Conservation (phyloP, 192 early-diverging fungal genomes). For the Obelidium mucronatum region DNA sequence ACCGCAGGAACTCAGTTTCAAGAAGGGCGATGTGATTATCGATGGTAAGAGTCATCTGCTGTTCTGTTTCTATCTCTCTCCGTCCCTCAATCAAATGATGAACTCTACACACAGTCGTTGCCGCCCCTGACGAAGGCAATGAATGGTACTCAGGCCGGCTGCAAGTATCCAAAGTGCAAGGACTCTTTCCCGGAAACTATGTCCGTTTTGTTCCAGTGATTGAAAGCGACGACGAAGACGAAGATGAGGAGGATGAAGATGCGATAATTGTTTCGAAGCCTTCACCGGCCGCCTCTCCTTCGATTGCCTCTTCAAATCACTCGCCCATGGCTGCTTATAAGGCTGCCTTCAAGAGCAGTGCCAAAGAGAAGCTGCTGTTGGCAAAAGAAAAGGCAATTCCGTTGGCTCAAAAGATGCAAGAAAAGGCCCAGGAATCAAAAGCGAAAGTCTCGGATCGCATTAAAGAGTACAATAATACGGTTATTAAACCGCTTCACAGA, state of each 20-base stretch:
- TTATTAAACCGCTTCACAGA: no score
- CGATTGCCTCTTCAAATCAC: background rate
- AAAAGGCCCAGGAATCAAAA: background rate
- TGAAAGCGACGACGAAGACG: conserved; percentile 4
- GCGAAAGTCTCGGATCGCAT: background rate
- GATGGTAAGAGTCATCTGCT: conserved; percentile 40
- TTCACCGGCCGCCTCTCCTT: background rate
- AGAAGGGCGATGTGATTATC: conserved; percentile 57
- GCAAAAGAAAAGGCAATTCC: conserved; percentile 14
- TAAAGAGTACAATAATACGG: no score
- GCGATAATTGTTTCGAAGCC: background rate
- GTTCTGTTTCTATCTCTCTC: conserved; percentile 13
- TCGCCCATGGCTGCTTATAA: conserved; percentile 16
- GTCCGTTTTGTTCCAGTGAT: conserved; percentile 35
- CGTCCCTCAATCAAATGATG: conserved; percentile 1
- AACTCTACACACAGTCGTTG: no score
- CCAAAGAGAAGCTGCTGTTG: no score
- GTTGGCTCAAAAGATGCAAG: background rate
- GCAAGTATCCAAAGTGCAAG: conserved; percentile 48
- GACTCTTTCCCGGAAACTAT: conserved; percentile 71
- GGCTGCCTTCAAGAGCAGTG: conserved; percentile 9
- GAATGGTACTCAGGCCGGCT: conserved; percentile 65
- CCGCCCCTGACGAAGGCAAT: conserved; percentile 53
- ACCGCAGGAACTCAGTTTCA: conserved; percentile 62
- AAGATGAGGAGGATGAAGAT: background rate